Evolutionary conservation across 106 monocot genomes (phyloP), one percentile per base, ranked within the genome.

Genomic region (Dendrobium chrysotoxum): DNA sequence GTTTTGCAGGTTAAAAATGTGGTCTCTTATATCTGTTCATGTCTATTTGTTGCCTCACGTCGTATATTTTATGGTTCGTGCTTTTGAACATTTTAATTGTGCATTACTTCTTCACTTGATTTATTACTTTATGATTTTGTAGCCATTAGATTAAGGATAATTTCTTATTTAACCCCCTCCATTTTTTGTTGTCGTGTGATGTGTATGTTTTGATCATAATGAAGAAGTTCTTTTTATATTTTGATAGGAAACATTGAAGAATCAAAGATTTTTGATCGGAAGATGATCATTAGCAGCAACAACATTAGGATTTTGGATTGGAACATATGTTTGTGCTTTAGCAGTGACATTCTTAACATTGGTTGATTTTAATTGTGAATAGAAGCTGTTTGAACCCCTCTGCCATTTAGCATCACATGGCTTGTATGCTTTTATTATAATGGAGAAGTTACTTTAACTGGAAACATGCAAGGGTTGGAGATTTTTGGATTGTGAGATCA

Each of bases 81-180:
- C 7, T 25, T 64, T n/a, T 16, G 55, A 16, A n/a, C 6, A 5
- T 57, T n/a, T 38, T 35, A 4, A 23, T 16, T 70, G 17, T 6
- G 12, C 15, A 70, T 70, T 70, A 26, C 28, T 28, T 70, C 35
- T n/a, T 70, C 70, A 26, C 70, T 70, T 70, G 70, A 70, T 70
- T 70, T 31, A 70, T 70, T 35, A 35, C 16, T 70, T 70, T 17
- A 38, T 31, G 70, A 70, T 35, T 31, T 28, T 70, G 35, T 70
- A 4, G 35, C 16, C 23, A 50, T 46, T 46, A 12, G 50, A 65
- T 25, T 65, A 65, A 65, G 64, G 26, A 26, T 1, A 26, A 10
- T 8, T 65, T 65, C 26, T 65, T 23, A 10, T 65, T 1, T 4
- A 65, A 23, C 4, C 26, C 15, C 13, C 64, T 65, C 50, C 50